A percentile compares a stretch with the other conserved stretches of the same genome.
These are phyloP conservation scores for Proliferodiscus dingleyae DNA, from an alignment of 2,329 filamentous ascomycete genomes.

Conservation along the genomic window DNA sequence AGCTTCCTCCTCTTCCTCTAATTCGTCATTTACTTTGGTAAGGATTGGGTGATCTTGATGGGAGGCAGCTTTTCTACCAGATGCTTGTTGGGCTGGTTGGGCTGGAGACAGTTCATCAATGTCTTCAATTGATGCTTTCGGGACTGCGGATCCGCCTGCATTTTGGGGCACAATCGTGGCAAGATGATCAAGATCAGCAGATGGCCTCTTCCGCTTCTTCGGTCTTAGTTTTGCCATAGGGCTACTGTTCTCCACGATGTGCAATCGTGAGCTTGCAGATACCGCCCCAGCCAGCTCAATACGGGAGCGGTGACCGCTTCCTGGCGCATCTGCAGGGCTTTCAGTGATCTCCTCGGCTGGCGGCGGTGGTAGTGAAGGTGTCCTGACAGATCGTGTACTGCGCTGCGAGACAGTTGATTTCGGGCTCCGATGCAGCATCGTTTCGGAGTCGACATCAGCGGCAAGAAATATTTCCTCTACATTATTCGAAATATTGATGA, in stretches of 20 bases:
- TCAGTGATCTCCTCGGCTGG: constrained; percentile 44
- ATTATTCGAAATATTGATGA: constrained; percentile 5
- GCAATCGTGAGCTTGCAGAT: constrained; percentile 13
- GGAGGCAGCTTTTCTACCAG: constrained; percentile 12
- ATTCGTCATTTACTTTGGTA: constrained; percentile 21
- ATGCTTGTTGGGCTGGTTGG: constrained; percentile 4
- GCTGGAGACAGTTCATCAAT: constrained; percentile 31
- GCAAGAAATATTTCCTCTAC: neutral
- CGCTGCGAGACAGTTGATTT: neutral
- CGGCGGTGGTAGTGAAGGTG: constrained; percentile 6
- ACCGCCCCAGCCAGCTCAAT: constrained; percentile 35
- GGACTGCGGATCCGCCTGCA: too few relatives aligned
- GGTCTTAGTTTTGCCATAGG: constrained; percentile 12
- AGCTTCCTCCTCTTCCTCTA: constrained; percentile 27
- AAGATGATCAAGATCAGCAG: constrained; percentile 3
- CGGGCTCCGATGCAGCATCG: neutral
- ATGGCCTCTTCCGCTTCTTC: constrained; percentile 23
- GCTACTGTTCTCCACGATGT: constrained; percentile 12
- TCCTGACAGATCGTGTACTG: constrained; percentile 8
- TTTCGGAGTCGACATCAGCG: neutral
- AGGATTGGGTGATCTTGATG: constrained; percentile 5
- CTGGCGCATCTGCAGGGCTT: constrained; percentile 50
- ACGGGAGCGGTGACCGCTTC: constrained; percentile 49
- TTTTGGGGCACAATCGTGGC: neutral
- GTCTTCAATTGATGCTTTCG: neutral